Conservation (phyloP, 1,284 basidiomycete species). For the Sphagnurus paluster region DNA sequence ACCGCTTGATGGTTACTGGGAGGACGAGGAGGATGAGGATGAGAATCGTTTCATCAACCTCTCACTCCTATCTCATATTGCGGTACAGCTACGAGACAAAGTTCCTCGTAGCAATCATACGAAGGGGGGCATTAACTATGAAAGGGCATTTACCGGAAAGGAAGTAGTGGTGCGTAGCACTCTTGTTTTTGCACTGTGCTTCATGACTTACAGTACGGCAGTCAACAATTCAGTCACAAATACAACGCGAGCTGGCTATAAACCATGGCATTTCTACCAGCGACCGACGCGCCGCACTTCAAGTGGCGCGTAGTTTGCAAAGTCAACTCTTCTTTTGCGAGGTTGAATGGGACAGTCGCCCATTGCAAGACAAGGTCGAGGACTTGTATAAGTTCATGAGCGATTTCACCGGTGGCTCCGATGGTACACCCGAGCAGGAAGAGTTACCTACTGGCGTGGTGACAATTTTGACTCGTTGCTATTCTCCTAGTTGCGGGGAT, state of each 20-base stretch:
- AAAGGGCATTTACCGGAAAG: conserved; percentile 86
- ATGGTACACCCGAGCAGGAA: conserved; percentile 61
- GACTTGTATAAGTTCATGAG: conserved; percentile 97
- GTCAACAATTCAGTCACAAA: conserved; percentile 82
- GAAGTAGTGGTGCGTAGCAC: conserved; percentile 81
- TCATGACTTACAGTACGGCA: conserved; percentile 27
- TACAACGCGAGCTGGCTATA: conserved; percentile 67
- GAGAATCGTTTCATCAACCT: conserved; percentile 85
- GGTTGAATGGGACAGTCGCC: conserved; percentile 90
- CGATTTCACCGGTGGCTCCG: conserved; percentile 68
- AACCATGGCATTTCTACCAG: conserved; percentile 71
- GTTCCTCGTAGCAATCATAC: conserved; percentile 86
- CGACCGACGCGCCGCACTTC: conserved; percentile 81
- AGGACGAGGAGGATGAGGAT: conserved; percentile 75
- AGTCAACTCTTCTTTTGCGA: conserved; percentile 95
- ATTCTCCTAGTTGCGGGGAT: conserved; percentile 78
- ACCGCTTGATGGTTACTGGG: conserved; percentile 66
- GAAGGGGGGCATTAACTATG: conserved; percentile 88
- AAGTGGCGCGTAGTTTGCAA: conserved; percentile 87
- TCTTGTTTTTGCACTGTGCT: neutral
- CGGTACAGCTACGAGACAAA: conserved; percentile 84
- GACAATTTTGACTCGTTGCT: conserved; percentile 81
- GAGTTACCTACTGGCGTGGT: conserved; percentile 87
- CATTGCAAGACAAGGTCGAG: conserved; percentile 87
- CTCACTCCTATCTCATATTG: conserved; percentile 84